Evolutionary conservation across 2,329 filamentous ascomycete species (phyloP), one percentile per base, ranked within the genome.

Genomic region (Fusarium xylarioides): DNA sequence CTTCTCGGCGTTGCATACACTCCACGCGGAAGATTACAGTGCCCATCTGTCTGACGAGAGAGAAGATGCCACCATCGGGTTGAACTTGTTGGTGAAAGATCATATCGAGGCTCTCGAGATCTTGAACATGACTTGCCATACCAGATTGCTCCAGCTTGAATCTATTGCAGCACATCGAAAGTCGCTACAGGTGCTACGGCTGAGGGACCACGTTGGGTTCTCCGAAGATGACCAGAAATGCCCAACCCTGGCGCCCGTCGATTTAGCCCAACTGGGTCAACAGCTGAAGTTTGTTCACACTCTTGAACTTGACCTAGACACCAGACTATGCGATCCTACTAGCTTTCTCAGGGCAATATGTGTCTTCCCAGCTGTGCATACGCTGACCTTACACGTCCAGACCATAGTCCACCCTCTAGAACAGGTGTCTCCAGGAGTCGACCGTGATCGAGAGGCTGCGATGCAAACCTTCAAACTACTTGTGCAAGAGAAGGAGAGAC

Each of bases 291-390:
- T 70, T 7, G 78, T 87, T 7, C 80, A 81, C 34, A 81, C 79
- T 0, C 81, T 87, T 10, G 86, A 87, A 75, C 70, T 88, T 15
- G 86, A 87, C 74, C 82, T 87, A 80, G 85, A 87, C 66, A 71
- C 75, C n/a, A 74, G 74, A 7, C 61, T 78, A 15, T 82, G 81
- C 66, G 80, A 82, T n/a, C 77, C 81, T 11, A 38, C 69, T 1
- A 68, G 75, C 14, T 86, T 86, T 68, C 78, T 87, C 11, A 67
- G 71, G 10, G 80, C 81, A 8, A 68, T 86, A 2, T 82, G 81
- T 73, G 68, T 65, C 7, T 86, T 87, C 59, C 81, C 79, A 8
- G 74, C 73, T 12, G 79, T 87, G 19, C 76, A 82, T 43, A 82
- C 80, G 1, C 78, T 88, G 26, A 83, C 80, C 1, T 69, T 88